These are phyloP conservation scores for Salix caprea DNA, from an alignment of 345 rosid genomes.

Conservation along the genomic window DNA sequence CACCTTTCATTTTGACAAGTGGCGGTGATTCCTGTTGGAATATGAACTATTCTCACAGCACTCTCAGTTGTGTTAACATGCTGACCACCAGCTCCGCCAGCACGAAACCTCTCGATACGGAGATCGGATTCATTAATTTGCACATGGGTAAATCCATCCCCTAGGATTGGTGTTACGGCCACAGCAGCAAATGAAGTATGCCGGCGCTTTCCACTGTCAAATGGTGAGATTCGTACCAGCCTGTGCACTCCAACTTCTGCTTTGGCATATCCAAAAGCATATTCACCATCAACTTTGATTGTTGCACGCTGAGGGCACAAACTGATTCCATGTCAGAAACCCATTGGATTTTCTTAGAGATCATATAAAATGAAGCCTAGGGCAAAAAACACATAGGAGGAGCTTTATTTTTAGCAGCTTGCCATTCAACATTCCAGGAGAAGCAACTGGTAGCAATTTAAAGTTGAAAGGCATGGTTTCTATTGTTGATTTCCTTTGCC, in stretches of 20 bases:
- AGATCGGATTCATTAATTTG: slow-evolving; percentile 92
- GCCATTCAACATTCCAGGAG: background rate
- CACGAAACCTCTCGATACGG: slow-evolving; percentile 76
- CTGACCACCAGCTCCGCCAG: slow-evolving; percentile 96
- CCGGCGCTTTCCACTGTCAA: slow-evolving; percentile 79
- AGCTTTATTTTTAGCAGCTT: slow-evolving; percentile 1
- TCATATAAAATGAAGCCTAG: background rate
- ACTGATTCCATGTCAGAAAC: slow-evolving; percentile 6
- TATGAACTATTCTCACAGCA: slow-evolving; percentile 89
- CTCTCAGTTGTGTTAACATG: slow-evolving; percentile 89
- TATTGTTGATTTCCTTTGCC: background rate
- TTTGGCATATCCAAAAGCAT: slow-evolving; percentile 93
- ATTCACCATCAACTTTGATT: slow-evolving; percentile 86
- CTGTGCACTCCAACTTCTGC: slow-evolving; percentile 98
- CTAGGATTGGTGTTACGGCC: slow-evolving; percentile 84
- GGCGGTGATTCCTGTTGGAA: slow-evolving; percentile 86
- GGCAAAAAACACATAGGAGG: background rate
- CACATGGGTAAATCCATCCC: slow-evolving; percentile 66
- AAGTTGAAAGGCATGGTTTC: background rate
- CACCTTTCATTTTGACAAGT: slow-evolving; percentile 94
- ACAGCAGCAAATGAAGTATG: slow-evolving; percentile 99
- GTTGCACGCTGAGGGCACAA: slow-evolving; percentile 73
- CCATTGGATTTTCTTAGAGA: background rate
- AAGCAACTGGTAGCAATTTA: background rate
- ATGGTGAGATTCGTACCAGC: slow-evolving; percentile 91